phyloP scores from a whole-genome alignment of 108 stramenopile species.

The Pseudonitzschia multiseries region DNA sequence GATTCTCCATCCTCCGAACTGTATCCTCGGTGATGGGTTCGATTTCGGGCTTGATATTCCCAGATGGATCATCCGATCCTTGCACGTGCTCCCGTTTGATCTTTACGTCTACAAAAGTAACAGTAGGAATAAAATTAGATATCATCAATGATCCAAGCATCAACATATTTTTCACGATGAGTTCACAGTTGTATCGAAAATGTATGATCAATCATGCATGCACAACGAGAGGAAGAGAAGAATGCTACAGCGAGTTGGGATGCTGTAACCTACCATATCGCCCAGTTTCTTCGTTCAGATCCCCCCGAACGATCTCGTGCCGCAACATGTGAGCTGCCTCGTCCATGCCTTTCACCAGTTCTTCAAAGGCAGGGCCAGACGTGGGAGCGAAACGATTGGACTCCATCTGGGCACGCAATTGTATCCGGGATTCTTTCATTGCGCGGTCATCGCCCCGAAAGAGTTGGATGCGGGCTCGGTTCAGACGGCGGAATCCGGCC shows the following conservation, averaged over 20 bases:
- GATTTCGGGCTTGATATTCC: constrained; percentile 55
- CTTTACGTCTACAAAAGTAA: constrained; percentile 57
- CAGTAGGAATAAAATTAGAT: neutral
- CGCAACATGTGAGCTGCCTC: constrained; percentile 84
- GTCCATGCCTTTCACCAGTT: constrained; percentile 71
- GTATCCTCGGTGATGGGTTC: constrained; percentile 78
- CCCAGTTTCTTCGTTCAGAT: constrained; percentile 70
- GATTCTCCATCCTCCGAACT: constrained; percentile 40
- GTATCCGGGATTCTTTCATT: constrained; percentile 60
- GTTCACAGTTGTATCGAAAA: neutral
- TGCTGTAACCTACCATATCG: constrained; percentile 48
- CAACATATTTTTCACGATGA: neutral
- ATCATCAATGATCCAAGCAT: no score
- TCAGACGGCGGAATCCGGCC: constrained; percentile 74
- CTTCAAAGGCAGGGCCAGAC: constrained; percentile 63
- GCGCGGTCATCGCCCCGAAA: constrained; percentile 73
- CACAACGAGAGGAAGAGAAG: no score
- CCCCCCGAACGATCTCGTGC: constrained; percentile 77
- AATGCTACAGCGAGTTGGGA: neutral
- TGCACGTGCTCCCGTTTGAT: constrained; percentile 66
- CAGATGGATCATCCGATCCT: constrained; percentile 42
- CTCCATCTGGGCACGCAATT: constrained; percentile 70
- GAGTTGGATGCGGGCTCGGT: constrained; percentile 69
- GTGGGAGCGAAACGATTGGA: constrained; percentile 51
- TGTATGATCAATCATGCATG: neutral